Base-by-base conservation (phyloP, 495 filamentous ascomycete species). In the Talaromyces thailandensis region DNA sequence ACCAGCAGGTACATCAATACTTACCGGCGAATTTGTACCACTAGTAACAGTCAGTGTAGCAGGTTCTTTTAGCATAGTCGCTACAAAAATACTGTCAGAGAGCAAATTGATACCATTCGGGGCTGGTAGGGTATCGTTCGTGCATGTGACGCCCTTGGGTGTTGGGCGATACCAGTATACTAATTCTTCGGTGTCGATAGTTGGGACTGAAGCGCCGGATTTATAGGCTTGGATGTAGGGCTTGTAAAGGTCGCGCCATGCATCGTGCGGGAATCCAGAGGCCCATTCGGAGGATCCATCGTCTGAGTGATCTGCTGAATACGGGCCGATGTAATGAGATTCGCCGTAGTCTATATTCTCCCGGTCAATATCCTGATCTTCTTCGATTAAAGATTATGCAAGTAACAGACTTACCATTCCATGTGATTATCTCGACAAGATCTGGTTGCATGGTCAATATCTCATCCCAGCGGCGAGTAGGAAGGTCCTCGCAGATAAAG, bases 391-490 rank as follows among this genome's bases (percentile, higher is more conserved):
- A 58, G 1, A 24, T 37, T 40, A 16, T 16, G 31, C n/a, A 5
- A 37, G 35, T 12, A 5, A 5, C 2, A 2, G 29, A 23, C 56
- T 24, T 23, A 58, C 16, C 73, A 66, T 88, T 88, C 85, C 84
- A 88, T 14, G 81, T 84, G 12, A 88, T 73, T 58, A 87, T 85
- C 66, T 87, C 81, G 40, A 87, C 65, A 60, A 82, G 77, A 12
- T 71, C 65, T 2, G 84, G 82, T 24, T 75, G 64, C 14, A 80
- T 58, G 0, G 65, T 51, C 2, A 85, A 67, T 52, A 86, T 75
- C 61, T 84, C 72, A 56, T 78, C 73, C 84, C 83, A 87, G 32
- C 83, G 76, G 45, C 79, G 64, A 11, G 71, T 76, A 59, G 72
- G 74, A 6, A 73, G 67, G 1, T 77, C 66, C 59, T 79, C 76